These are phyloP conservation scores for Discostella stelligeroides DNA, from an alignment of 108 stramenopile species.

Conservation along the genomic window DNA sequence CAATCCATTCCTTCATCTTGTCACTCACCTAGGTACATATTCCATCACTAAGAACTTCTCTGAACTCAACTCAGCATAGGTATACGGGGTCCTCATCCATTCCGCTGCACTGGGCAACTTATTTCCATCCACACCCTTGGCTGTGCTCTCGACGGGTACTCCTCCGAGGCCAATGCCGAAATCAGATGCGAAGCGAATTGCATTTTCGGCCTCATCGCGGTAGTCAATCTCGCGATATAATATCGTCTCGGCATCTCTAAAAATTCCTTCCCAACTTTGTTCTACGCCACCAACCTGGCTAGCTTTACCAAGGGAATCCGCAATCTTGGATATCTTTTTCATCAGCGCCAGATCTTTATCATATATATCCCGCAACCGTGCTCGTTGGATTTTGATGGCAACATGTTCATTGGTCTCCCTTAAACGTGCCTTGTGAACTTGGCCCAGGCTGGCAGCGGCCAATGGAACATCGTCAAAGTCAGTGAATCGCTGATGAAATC, in stretches of 20 bases:
- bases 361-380: conserved; percentile 82
- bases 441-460: conserved; percentile 90
- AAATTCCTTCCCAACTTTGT: conserved; percentile 82
- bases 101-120: conserved; percentile 71
- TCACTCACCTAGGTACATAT: conserved; percentile 62
- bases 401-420: conserved; percentile 64
- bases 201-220: conserved; percentile 91
- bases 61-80: conserved; percentile 68
- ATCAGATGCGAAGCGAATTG: conserved; percentile 78
- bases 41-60: conserved; percentile 84
- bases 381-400: conserved; percentile 92
- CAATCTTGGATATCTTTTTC: conserved; percentile 68
- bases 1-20: not conserved
- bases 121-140: conserved; percentile 66
- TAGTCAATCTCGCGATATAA: conserved; percentile 97
- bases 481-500: conserved; percentile 68
- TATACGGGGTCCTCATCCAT: conserved; percentile 77
- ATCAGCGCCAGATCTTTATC: conserved; percentile 89
- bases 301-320: conserved; percentile 69
- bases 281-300: conserved; percentile 77
- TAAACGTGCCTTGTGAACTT: conserved; percentile 87
- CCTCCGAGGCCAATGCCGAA: conserved; percentile 87
- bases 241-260: conserved; percentile 88
- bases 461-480: conserved; percentile 85
- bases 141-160: conserved; percentile 39